phyloP scores from a whole-genome alignment of 2,329 filamentous ascomycete genomes.

The Sclerotiophoma versabilis region DNA sequence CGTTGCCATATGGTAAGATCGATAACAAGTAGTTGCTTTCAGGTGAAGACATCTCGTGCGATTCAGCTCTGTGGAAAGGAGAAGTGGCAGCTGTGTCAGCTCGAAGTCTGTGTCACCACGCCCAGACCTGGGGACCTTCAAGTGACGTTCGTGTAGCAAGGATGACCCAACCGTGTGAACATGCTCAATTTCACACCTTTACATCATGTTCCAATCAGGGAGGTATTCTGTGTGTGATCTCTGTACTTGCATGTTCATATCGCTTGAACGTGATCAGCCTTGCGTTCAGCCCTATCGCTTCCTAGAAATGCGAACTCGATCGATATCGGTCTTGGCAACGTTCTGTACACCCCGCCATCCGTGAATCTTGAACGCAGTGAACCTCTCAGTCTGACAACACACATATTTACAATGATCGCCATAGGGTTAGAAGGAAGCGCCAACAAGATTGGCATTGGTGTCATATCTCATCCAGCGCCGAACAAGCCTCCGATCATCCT shows the following conservation, averaged over 20 bases:
- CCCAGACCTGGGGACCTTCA: slow-evolving; percentile 6
- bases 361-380: slow-evolving; percentile 19
- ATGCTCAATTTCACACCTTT: neutral
- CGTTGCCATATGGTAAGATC: neutral
- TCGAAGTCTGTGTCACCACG: slow-evolving; percentile 9
- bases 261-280: neutral
- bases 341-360: slow-evolving; percentile 27
- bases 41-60: neutral
- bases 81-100: slow-evolving; percentile 11
- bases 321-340: slow-evolving; percentile 28
- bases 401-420: slow-evolving; percentile 62
- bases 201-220: neutral
- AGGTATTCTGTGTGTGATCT: no score
- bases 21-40: neutral
- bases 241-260: neutral
- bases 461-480: slow-evolving; percentile 77
- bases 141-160: slow-evolving; percentile 2
- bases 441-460: slow-evolving; percentile 94
- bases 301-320: slow-evolving; percentile 10
- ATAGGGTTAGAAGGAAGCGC: slow-evolving; percentile 89
- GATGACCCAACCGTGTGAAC: neutral
- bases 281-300: slow-evolving; percentile 25
- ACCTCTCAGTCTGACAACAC: neutral
- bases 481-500: slow-evolving; percentile 66
- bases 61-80: neutral